Base-by-base conservation (phyloP, 1,284 basidiomycete genomes). In the Anthracocystis setariae region DNA sequence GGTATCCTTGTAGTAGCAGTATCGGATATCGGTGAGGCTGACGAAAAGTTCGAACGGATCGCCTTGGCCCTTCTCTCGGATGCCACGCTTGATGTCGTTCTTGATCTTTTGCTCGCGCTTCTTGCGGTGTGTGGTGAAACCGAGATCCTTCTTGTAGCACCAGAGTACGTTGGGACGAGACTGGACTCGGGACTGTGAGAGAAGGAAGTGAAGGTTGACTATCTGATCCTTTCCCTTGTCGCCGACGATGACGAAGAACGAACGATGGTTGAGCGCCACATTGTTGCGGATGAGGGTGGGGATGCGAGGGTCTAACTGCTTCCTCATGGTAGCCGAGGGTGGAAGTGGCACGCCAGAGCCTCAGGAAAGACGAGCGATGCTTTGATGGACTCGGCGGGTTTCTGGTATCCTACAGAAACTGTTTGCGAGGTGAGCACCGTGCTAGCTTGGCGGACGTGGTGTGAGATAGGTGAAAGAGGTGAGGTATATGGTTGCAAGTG, bases 11-110 rank as follows among this genome's bases (percentile, higher is more conserved):
- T 81, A 81, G 76, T 81, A 82, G 72, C 80, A 80, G 86, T 99
- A 98, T 67, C 95, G 90, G 62, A 99, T 98, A 83, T 99, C 95
- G 8, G 96, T 98, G n/a, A 98, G 93, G 3, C 92, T 92, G 23
- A 98, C 91, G 80, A 99, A 98, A 54, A 98, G 92, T 85, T 98
- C 96, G 80, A 99, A 98, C 1, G 96, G 95, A 82, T 93, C 90
- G 37, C 73, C 93, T 61, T 98, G 93, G 80, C 95, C 95, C 23
- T 92, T 90, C 79, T 99, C 95, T 21, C 95, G 88, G 46, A 94
- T 89, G 8, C 95, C 94, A 25, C 93, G 89, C 84, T 97, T 80
- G 66, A 82, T 79, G 38, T 81, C 81, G 42, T 78, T 71, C 68
- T 80, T 80, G 73, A 82, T 78, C 68, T 82, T 81, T 40, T 78